Conservation (phyloP, 345 rosid species). For the Pseudoturritis turrita region DNA sequence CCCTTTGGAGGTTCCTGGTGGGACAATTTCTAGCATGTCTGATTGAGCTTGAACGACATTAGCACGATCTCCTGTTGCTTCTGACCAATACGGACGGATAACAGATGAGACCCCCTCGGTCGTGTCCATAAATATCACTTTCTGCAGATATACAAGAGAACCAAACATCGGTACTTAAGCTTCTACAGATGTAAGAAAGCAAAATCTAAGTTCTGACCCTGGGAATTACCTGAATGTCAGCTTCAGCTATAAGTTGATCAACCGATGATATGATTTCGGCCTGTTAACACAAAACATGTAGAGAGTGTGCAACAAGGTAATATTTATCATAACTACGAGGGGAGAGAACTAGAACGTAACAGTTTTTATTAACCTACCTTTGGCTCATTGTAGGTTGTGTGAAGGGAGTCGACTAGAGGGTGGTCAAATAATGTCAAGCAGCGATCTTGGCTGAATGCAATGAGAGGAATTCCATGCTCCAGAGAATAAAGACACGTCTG, state of each 20-base stretch:
- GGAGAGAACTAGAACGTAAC: background rate
- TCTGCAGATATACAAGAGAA: slow-evolving; percentile 46
- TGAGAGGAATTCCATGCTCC: slow-evolving; percentile 82
- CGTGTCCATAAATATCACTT: slow-evolving; percentile 67
- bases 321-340: background rate
- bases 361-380: slow-evolving; percentile 48
- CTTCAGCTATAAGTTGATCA: slow-evolving; percentile 63
- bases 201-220: slow-evolving; percentile 2
- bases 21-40: slow-evolving; percentile 90
- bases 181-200: background rate
- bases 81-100: slow-evolving; percentile 83
- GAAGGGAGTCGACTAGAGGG: slow-evolving; percentile 73
- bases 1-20: slow-evolving; percentile 84
- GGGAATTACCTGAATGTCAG: slow-evolving; percentile 74
- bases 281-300: slow-evolving; percentile 38
- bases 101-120: slow-evolving; percentile 59
- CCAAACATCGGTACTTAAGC: background rate
- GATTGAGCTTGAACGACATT: slow-evolving; percentile 71
- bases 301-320: background rate
- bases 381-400: slow-evolving; percentile 72
- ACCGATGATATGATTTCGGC: slow-evolving; percentile 84
- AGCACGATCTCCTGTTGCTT: slow-evolving; percentile 63
- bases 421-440: slow-evolving; percentile 85
- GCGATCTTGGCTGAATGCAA: slow-evolving; percentile 77
- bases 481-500: slow-evolving; percentile 74